Conservation (phyloP, 2,329 filamentous ascomycete genomes). For the Alternaria atra region DNA sequence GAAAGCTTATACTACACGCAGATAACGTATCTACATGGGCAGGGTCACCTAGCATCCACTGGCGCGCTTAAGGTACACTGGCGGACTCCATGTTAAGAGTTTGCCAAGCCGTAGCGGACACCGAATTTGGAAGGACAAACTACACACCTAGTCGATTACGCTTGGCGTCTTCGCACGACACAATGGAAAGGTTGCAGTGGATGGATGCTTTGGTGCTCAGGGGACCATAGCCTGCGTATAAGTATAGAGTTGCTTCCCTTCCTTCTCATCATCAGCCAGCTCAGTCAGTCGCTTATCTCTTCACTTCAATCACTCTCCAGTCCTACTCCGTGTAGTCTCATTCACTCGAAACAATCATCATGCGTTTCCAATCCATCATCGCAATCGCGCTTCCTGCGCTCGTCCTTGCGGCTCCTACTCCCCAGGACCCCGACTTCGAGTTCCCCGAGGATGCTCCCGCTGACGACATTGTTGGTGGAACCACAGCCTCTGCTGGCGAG, state of each 20-base stretch:
- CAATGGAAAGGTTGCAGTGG: slow-evolving; percentile 12
- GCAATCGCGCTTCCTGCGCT: slow-evolving; percentile 34
- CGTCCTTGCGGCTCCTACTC: slow-evolving; percentile 30
- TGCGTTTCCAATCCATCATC: slow-evolving; percentile 35
- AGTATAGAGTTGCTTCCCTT: slow-evolving; percentile 12
- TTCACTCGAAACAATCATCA: slow-evolving; percentile 20
- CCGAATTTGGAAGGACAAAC: slow-evolving; percentile 18
- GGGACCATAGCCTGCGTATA: slow-evolving; percentile 12
- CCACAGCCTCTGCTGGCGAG: slow-evolving; percentile 32
- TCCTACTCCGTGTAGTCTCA: slow-evolving; percentile 10
- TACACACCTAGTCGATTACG: slow-evolving; percentile 13
- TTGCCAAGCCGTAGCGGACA: slow-evolving; percentile 14
- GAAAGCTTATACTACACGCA: slow-evolving; percentile 12
- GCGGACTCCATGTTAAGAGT: slow-evolving; percentile 15
- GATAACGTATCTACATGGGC: slow-evolving; percentile 13
- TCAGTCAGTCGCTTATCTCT: slow-evolving; percentile 25
- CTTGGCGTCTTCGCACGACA: slow-evolving; percentile 11
- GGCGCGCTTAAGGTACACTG: not conserved
- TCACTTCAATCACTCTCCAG: slow-evolving; percentile 12
- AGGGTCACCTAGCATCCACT: slow-evolving; percentile 6
- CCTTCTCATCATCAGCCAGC: slow-evolving; percentile 9
- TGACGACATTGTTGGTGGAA: slow-evolving; percentile 38
- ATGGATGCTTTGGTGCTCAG: not conserved
- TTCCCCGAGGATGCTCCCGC: slow-evolving; percentile 13
- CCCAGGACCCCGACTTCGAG: slow-evolving; percentile 26